A percentile compares a stretch with the other conserved stretches of the same genome.
Evolutionary conservation across 768 basidiomycete genomes (phyloP).

Genomic region (Xerocomellus amylosporus): DNA sequence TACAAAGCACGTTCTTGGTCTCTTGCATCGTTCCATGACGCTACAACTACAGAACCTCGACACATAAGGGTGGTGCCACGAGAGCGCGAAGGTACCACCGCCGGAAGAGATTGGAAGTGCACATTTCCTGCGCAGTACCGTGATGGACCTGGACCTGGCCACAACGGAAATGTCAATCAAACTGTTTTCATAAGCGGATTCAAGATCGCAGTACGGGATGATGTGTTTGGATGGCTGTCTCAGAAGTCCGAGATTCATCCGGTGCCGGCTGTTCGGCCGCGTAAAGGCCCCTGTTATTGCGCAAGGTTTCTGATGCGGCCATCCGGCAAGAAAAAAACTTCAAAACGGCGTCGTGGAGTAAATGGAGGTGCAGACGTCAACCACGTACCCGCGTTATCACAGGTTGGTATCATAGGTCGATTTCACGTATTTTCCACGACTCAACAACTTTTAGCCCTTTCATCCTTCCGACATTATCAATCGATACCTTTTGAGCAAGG

Average conservation of each 20-base stretch:
- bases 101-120: background rate
- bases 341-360: background rate
- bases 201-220: conserved; percentile 5
- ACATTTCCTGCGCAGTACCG: background rate
- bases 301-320: background rate
- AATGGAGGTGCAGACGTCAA: background rate
- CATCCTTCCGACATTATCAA: conserved; percentile 10
- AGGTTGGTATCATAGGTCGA: background rate
- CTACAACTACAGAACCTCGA: too few relatives aligned
- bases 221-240: background rate
- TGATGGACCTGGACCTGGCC: background rate
- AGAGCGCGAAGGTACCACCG: background rate
- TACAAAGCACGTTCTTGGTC: too few relatives aligned
- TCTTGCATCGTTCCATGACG: too few relatives aligned
- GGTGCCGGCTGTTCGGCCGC: background rate
- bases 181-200: conserved; percentile 18
- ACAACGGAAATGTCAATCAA: conserved; percentile 12
- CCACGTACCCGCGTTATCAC: background rate
- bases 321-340: background rate
- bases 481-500: conserved; percentile 1
- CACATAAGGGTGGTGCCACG: too few relatives aligned
- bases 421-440: background rate
- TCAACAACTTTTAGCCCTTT: background rate
- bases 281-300: background rate
- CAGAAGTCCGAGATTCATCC: background rate